Evolutionary conservation across 345 rosid genomes (phyloP).

Genomic region (Gossypioides kirkii): DNA sequence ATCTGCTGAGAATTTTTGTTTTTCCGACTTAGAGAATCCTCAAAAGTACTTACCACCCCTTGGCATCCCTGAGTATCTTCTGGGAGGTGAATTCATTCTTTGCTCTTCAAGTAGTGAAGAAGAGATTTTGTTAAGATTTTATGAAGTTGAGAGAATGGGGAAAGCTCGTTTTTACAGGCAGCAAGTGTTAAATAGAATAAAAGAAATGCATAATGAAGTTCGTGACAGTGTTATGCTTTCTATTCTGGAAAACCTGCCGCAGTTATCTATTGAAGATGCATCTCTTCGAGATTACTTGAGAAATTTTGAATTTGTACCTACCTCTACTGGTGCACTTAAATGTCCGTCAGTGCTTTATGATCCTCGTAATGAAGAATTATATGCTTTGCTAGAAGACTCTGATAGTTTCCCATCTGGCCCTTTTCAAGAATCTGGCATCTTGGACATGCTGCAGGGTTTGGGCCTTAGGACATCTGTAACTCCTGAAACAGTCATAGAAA

Average conservation of each 20-base stretch:
- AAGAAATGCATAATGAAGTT: slow-evolving; percentile 64
- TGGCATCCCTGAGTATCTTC: slow-evolving; percentile 55
- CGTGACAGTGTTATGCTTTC: slow-evolving; percentile 76
- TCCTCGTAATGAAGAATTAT: slow-evolving; percentile 84
- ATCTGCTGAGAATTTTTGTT: slow-evolving; percentile 41
- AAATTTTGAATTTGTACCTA: slow-evolving; percentile 84
- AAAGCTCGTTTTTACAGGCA: slow-evolving; percentile 68
- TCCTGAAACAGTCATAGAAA: slow-evolving; percentile 68
- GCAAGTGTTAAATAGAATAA: slow-evolving; percentile 53
- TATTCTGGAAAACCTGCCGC: slow-evolving; percentile 73
- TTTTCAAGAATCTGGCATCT: slow-evolving; percentile 55
- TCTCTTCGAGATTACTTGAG: slow-evolving; percentile 58
- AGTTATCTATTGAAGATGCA: slow-evolving; percentile 70
- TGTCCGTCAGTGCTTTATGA: slow-evolving; percentile 68
- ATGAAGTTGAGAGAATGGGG: slow-evolving; percentile 74
- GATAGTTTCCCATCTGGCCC: slow-evolving; percentile 67
- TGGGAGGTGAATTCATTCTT: slow-evolving; percentile 62
- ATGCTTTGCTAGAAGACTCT: slow-evolving; percentile 74
- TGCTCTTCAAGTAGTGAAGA: slow-evolving; percentile 56
- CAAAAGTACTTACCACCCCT: slow-evolving; percentile 70
- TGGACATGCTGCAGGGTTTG: slow-evolving; percentile 86
- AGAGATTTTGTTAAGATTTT: slow-evolving; percentile 58
- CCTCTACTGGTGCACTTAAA: slow-evolving; percentile 49
- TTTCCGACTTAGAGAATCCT: slow-evolving; percentile 72
- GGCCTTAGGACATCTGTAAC: slow-evolving; percentile 80